These are phyloP conservation scores for Oehlia diaphana DNA, from an alignment of 192 early-diverging fungal species.

Conservation along the genomic window DNA sequence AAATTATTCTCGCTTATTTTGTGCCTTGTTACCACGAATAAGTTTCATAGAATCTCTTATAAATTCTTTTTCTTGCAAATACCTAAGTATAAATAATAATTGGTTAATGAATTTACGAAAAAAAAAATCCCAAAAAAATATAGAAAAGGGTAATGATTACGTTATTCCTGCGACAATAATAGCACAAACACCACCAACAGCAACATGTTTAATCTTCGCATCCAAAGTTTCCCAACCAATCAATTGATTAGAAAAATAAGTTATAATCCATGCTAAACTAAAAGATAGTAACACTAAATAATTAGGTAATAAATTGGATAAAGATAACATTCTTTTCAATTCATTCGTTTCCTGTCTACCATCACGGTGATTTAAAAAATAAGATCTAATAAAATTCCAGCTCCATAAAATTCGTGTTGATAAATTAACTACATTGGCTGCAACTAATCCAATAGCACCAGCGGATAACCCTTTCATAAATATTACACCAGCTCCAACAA, in stretches of 20 bases:
- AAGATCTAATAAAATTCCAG: constrained; percentile 60
- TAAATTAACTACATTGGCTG: constrained; percentile 88
- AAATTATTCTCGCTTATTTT: constrained; percentile 6
- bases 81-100: constrained; percentile 8
- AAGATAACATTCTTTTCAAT: constrained; percentile 22
- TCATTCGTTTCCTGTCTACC: background rate
- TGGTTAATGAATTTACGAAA: background rate
- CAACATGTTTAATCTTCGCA: constrained; percentile 55
- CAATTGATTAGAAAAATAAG: constrained; percentile 46
- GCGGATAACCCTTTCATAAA: constrained; percentile 59
- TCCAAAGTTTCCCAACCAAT: constrained; percentile 58
- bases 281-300: constrained; percentile 47
- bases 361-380: constrained; percentile 49
- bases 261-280: constrained; percentile 49
- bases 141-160: constrained; percentile 33
- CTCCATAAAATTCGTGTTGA: constrained; percentile 73
- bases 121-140: background rate
- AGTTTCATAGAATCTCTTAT: constrained; percentile 7
- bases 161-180: constrained; percentile 37
- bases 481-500: constrained; percentile 60
- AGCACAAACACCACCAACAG: constrained; percentile 51
- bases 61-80: constrained; percentile 14
- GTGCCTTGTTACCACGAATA: background rate
- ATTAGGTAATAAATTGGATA: constrained; percentile 47
- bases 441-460: constrained; percentile 77